Conservation (phyloP, 2,329 filamentous ascomycete genomes). For the Neonectria neomacrospora region DNA sequence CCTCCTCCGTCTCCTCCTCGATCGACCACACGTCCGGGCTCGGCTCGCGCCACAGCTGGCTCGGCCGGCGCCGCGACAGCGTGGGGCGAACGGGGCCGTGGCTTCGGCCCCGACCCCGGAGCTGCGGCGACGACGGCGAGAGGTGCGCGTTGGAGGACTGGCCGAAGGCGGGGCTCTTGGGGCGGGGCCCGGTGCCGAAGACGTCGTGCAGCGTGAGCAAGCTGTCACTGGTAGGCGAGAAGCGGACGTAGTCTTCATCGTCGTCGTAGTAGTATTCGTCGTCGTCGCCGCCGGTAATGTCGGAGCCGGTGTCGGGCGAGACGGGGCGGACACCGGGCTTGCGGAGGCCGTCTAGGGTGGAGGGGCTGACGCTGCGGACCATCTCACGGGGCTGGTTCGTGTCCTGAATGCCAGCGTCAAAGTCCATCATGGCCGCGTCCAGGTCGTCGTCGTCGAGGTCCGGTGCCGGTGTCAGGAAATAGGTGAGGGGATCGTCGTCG, state of each 20-base stretch:
- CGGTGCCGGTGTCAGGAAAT: constrained; percentile 65
- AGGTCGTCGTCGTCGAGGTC: constrained; percentile 55
- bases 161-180: constrained; percentile 49
- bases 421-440: constrained; percentile 60
- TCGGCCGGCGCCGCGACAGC: constrained; percentile 52
- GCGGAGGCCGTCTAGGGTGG: constrained; percentile 63
- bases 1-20: constrained; percentile 68
- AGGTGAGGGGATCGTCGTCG: constrained; percentile 65
- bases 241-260: constrained; percentile 63
- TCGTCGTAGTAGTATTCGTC: constrained; percentile 52
- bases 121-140: constrained; percentile 43
- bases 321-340: constrained; percentile 50
- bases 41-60: constrained; percentile 64
- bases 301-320: constrained; percentile 45
- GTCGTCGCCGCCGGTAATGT: constrained; percentile 60
- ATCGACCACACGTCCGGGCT: constrained; percentile 71
- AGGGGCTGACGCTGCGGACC: constrained; percentile 67
- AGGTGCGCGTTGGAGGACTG: constrained; percentile 45
- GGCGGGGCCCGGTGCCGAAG: constrained; percentile 50
- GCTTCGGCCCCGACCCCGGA: constrained; percentile 46
- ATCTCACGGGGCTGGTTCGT: constrained; percentile 56
- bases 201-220: constrained; percentile 59
- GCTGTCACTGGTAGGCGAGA: constrained; percentile 53
- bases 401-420: constrained; percentile 69
- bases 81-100: constrained; percentile 46